Evolutionary conservation across 352 stramenopile species (phyloP).

Genomic region (Halophytophthora polymorphica): DNA sequence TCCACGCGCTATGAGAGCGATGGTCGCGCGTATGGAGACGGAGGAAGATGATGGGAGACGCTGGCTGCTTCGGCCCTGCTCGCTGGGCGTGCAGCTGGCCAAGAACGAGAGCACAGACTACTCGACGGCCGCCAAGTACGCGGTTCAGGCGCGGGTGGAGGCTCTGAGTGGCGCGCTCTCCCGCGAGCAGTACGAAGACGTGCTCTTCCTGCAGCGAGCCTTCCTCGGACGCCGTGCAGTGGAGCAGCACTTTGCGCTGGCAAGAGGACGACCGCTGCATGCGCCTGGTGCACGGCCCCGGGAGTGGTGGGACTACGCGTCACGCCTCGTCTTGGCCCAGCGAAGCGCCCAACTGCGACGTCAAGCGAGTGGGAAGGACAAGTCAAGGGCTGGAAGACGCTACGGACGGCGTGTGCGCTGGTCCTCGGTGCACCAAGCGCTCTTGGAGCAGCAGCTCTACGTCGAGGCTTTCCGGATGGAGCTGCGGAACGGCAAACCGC

Average conservation of each 20-base stretch:
- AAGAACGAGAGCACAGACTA: conserved; percentile 82
- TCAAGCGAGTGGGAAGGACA: conserved; percentile 3
- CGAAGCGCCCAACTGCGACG: conserved; percentile 23
- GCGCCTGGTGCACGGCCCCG: conserved; percentile 27
- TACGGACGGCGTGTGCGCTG: conserved; percentile 34
- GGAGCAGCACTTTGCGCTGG: conserved; percentile 64
- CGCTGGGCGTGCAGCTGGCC: conserved; percentile 56
- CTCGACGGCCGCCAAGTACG: conserved; percentile 61
- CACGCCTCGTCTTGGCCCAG: conserved; percentile 42
- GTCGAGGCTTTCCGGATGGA: conserved; percentile 50
- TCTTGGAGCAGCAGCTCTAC: conserved; percentile 59
- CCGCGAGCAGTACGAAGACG: conserved; percentile 79
- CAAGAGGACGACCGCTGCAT: conserved; percentile 56
- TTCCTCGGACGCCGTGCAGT: conserved; percentile 60
- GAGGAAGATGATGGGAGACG: conserved; percentile 11
- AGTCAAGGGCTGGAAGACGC: neutral
- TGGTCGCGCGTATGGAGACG: conserved; percentile 37
- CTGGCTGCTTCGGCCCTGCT: conserved; percentile 57
- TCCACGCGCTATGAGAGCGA: conserved; percentile 39
- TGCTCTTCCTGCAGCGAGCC: conserved; percentile 66
- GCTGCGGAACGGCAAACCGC: conserved; percentile 31
- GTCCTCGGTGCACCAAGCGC: conserved; percentile 51
- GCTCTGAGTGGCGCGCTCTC: conserved; percentile 52
- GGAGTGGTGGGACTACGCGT: conserved; percentile 81
- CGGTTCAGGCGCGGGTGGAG: conserved; percentile 48